These are phyloP conservation scores for Malassezia globosa DNA, from an alignment of 1,284 basidiomycete species.

Conservation along the genomic window DNA sequence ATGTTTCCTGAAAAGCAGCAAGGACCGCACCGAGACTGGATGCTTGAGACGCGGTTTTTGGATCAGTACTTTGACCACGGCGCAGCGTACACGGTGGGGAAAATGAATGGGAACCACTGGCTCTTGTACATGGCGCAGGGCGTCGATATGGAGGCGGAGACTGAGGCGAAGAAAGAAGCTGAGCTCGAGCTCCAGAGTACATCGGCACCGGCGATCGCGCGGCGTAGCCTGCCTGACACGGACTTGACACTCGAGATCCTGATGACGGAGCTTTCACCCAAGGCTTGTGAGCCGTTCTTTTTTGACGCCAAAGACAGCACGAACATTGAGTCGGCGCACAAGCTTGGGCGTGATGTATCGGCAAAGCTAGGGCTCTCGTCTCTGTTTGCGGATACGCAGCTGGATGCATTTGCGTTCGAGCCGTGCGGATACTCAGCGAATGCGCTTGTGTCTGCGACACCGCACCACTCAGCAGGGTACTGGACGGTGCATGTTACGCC, in stretches of 20 bases:
- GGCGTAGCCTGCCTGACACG: constrained; percentile 10
- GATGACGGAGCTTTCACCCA: constrained; percentile 81
- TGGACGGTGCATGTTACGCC: constrained; percentile 98
- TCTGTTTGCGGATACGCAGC: constrained; percentile 70
- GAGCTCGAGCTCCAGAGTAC: constrained; percentile 3
- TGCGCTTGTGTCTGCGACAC: constrained; percentile 53
- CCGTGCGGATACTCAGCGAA: constrained; percentile 97
- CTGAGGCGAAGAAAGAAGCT: not conserved
- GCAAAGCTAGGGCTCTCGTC: constrained; percentile 66
- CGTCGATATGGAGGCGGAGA: not conserved
- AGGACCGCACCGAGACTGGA: constrained; percentile 91
- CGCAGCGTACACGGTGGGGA: constrained; percentile 90
- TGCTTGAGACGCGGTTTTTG: constrained; percentile 77
- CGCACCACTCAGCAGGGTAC: constrained; percentile 52
- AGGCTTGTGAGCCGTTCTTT: constrained; percentile 68
- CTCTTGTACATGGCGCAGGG: constrained; percentile 59
- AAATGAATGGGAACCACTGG: constrained; percentile 99
- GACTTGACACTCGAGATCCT: constrained; percentile 97
- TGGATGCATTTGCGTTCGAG: constrained; percentile 86
- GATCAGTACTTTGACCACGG: constrained; percentile 72
- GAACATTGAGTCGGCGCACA: constrained; percentile 49
- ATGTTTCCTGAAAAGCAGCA: constrained; percentile 96
- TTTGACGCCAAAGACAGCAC: constrained; percentile 48
- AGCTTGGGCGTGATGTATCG: constrained; percentile 61
- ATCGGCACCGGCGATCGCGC: constrained; percentile 22